Conservation (phyloP, 805 yeast species). For the Candida railenensis region DNA sequence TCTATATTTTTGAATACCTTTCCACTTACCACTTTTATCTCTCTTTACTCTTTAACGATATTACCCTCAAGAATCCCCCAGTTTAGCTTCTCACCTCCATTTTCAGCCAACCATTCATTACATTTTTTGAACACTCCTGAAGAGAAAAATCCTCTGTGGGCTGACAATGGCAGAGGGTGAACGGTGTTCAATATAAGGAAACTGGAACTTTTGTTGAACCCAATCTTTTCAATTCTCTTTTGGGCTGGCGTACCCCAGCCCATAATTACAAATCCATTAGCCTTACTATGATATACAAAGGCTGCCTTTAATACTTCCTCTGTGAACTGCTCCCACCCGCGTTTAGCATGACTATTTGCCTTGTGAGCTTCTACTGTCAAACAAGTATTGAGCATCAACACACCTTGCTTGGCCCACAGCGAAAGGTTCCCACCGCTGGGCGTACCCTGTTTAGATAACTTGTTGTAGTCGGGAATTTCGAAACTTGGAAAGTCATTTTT, state of each 20-base stretch:
- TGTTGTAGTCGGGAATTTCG: constrained; percentile 45
- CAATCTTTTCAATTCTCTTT: constrained; percentile 48
- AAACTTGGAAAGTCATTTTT: constrained; percentile 66
- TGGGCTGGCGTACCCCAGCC: constrained; percentile 84
- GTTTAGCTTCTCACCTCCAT: constrained; percentile 53
- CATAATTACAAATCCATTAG: constrained; percentile 63
- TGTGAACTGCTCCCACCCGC: constrained; percentile 93
- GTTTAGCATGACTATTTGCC: constrained; percentile 87
- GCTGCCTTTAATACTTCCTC: constrained; percentile 60
- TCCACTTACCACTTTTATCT: background rate
- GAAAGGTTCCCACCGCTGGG: constrained; percentile 66
- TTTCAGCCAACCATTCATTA: constrained; percentile 68
- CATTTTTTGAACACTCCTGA: constrained; percentile 71
- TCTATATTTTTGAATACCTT: too few species aligned
- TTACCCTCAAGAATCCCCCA: constrained; percentile 52
- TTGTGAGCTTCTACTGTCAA: constrained; percentile 90
- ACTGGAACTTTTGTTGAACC: constrained; percentile 24
- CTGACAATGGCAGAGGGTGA: constrained; percentile 95
- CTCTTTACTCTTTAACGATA: constrained; percentile 13
- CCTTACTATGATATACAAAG: constrained; percentile 44
- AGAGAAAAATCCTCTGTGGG: constrained; percentile 78
- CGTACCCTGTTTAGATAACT: constrained; percentile 19
- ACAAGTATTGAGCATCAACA: constrained; percentile 80
- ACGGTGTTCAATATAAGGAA: constrained; percentile 66
- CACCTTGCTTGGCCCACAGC: constrained; percentile 87